phyloP scores from a whole-genome alignment of 768 basidiomycete genomes.

The Dictyophora rubrovolvata region DNA sequence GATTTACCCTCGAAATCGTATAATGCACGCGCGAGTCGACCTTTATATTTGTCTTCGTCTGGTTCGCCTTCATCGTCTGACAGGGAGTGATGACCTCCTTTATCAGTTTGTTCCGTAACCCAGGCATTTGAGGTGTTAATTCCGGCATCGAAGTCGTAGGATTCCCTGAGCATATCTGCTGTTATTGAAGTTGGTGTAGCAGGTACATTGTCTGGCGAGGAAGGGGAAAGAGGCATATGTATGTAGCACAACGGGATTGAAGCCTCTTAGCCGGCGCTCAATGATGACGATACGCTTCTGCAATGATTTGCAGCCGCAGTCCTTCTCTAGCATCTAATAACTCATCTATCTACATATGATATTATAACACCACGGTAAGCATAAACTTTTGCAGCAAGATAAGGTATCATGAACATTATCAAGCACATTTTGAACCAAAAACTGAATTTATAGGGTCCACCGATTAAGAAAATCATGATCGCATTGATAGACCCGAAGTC shows the following conservation, averaged over 20 bases:
- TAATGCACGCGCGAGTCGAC: slow-evolving; percentile 53
- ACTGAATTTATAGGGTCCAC: not conserved
- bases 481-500: not conserved
- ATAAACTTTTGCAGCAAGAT: not conserved
- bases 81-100: slow-evolving; percentile 30
- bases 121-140: slow-evolving; percentile 71
- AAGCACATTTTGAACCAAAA: not conserved
- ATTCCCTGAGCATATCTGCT: slow-evolving; percentile 17
- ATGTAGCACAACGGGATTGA: not conserved
- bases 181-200: slow-evolving; percentile 10
- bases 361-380: not conserved
- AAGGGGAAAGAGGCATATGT: not conserved
- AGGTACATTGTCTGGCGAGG: not conserved
- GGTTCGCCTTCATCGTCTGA: slow-evolving; percentile 39
- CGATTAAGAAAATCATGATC: not conserved
- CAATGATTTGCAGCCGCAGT: not conserved
- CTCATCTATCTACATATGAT: not conserved
- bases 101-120: slow-evolving; percentile 48
- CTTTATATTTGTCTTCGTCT: slow-evolving; percentile 24
- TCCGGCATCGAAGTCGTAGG: slow-evolving; percentile 57
- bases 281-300: not conserved
- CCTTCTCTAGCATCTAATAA: not conserved
- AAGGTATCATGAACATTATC: not conserved
- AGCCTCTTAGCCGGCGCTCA: not conserved
- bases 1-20: slow-evolving; percentile 68